A percentile compares a stretch with the other conserved stretches of the same genome.
Conservation (phyloP, 352 stramenopile species). For the Phytopythium litorale region DNA sequence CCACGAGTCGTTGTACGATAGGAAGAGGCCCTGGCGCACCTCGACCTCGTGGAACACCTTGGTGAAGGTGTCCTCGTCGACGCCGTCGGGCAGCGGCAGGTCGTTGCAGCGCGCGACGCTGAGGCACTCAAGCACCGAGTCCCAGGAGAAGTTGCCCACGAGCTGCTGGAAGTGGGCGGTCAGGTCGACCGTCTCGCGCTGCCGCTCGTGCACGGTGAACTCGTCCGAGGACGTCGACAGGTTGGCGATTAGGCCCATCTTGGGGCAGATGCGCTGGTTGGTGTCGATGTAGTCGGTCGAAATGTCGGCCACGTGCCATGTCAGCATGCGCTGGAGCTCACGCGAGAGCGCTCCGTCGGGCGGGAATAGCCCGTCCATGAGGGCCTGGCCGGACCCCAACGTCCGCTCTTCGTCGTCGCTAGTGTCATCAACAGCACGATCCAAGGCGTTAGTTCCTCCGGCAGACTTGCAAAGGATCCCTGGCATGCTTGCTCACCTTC, state of each 20-base stretch:
- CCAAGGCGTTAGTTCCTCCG: background rate
- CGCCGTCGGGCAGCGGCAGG: constrained; percentile 47
- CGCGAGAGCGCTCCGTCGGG: constrained; percentile 38
- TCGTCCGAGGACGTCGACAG: constrained; percentile 49
- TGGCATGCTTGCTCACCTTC: constrained; percentile 19
- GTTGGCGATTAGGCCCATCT: constrained; percentile 69
- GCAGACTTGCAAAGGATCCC: background rate
- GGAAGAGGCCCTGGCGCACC: constrained; percentile 49
- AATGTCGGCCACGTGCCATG: constrained; percentile 74
- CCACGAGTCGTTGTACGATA: constrained; percentile 79
- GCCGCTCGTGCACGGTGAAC: constrained; percentile 47
- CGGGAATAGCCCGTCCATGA: constrained; percentile 80
- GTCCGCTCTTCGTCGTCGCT: constrained; percentile 85
- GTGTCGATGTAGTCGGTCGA: constrained; percentile 76
- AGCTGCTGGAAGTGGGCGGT: constrained; percentile 54
- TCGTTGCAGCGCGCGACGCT: constrained; percentile 81
- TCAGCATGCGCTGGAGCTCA: constrained; percentile 61
- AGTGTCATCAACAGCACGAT: background rate
- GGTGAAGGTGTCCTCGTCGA: constrained; percentile 73
- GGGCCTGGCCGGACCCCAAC: constrained; percentile 73
- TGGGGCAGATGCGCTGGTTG: constrained; percentile 75
- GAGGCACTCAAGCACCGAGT: constrained; percentile 74
- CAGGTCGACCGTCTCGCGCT: constrained; percentile 40
- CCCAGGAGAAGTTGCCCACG: constrained; percentile 81
- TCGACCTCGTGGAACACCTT: constrained; percentile 79